Evolutionary conservation across 345 rosid species (phyloP).

Genomic region (Luvunga scandens): DNA sequence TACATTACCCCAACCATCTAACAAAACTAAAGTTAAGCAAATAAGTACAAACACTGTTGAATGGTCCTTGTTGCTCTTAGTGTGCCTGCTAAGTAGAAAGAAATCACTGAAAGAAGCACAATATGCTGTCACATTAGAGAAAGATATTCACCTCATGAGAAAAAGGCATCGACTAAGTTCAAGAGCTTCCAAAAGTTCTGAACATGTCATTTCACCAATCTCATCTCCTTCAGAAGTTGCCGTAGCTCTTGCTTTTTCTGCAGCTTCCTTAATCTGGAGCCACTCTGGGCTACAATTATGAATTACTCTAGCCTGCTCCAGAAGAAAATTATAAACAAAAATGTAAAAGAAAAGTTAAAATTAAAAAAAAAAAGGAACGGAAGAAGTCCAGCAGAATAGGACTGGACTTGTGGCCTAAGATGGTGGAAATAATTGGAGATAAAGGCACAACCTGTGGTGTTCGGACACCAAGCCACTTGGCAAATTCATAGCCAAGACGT

Average conservation of each 20-base stretch:
- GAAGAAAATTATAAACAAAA: constrained; percentile 15
- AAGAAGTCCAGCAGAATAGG: background rate
- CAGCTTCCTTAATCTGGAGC: constrained; percentile 86
- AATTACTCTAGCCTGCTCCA: constrained; percentile 83
- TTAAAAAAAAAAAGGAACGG: too few relatives aligned
- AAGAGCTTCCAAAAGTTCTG: constrained; percentile 97
- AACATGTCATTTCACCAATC: constrained; percentile 84
- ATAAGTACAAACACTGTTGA: background rate
- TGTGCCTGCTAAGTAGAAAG: background rate
- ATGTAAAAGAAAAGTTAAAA: background rate
- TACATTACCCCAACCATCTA: background rate
- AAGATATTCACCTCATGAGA: constrained; percentile 68
- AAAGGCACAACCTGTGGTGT: constrained; percentile 79
- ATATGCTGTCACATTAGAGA: background rate
- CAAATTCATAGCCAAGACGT: constrained; percentile 98
- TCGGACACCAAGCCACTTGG: constrained; percentile 85
- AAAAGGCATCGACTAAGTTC: constrained; percentile 96
- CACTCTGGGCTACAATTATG: constrained; percentile 87
- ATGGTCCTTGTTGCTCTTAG: background rate
- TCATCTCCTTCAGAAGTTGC: constrained; percentile 79
- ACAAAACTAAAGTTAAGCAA: background rate
- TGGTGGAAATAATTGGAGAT: constrained; percentile 11
- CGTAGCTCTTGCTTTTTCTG: constrained; percentile 79
- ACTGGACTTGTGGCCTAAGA: background rate
- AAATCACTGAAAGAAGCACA: constrained; percentile 2